Base-by-base conservation (phyloP, 441 rosid species). In the Dalechampia spathulata region DNA sequence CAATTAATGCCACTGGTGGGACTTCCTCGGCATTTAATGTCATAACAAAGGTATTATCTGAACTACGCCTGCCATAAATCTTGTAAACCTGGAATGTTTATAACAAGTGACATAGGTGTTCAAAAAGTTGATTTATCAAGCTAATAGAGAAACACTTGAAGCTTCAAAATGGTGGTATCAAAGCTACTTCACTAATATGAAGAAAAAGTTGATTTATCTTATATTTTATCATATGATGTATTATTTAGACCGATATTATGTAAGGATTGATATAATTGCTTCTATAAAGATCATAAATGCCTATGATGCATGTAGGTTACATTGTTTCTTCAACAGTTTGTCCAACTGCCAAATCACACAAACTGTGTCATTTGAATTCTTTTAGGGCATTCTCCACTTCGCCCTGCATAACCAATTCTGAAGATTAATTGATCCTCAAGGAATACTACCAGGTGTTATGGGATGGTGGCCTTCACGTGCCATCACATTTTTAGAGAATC, bases 401-500 rank as follows among this genome's bases (percentile, higher is more conserved):
- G 83, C 83, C 40, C 52, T 74, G 51, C 83, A 74, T 60, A 60
- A 65, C 56, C 71, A 78, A 34, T 78, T 72, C 46, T 75, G 80
- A 80, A 72, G 83, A 43, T 59, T 78, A 57, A 75, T 72, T 39
- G 83, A 75, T 58, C 80, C 83, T 54, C 73, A 54, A 46, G 83
- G 83, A 49, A 78, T 72, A 62, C 83, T 78, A 52, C 61, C 83
- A 3, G 83, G 80, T 53, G 83, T 78, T 21, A 70, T 78, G 80
- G 83, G 83, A 52, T 78, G 83, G 78, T 78, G 83, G 83, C 76
- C 83, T 16, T 78, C 80, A 2, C 80, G 83, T 10, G 80, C 83
- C 3, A 74, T 70, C 37, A 78, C 80, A 16, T 78, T 78, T 52
- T 55, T 78, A 52, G 83, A 78, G 67, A 78, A 78, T 57, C 80